A percentile compares a stretch with the other conserved stretches of the same genome.
Conservation (phyloP, 257 asterid species). For the Solanum chaucha region DNA sequence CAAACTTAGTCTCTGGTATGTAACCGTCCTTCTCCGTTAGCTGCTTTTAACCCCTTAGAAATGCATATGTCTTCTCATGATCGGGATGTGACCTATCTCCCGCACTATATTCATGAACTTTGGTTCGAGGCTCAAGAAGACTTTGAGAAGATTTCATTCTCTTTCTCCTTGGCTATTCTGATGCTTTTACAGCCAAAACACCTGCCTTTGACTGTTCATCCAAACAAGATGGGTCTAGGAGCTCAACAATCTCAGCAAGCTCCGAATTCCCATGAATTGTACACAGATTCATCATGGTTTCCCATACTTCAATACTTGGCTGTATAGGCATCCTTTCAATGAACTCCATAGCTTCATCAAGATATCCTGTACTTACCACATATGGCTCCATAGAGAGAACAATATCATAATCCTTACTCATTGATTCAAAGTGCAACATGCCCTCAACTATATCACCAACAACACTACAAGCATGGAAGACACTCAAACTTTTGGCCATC, state of each 20-base stretch:
- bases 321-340: constrained; percentile 54
- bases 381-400: constrained; percentile 65
- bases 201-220: constrained; percentile 63
- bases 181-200: constrained; percentile 38
- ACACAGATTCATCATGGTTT: constrained; percentile 46
- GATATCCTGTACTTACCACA: constrained; percentile 56
- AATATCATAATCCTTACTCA: constrained; percentile 51
- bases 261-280: constrained; percentile 64
- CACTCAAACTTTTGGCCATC: constrained; percentile 62
- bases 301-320: constrained; percentile 58
- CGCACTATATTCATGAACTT: constrained; percentile 62
- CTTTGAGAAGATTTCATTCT: constrained; percentile 37
- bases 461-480: constrained; percentile 54
- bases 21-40: constrained; percentile 74
- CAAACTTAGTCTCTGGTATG: constrained; percentile 55
- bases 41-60: constrained; percentile 56
- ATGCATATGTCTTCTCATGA: constrained; percentile 36
- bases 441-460: constrained; percentile 55
- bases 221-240: constrained; percentile 45
- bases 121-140: constrained; percentile 39
- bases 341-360: constrained; percentile 71
- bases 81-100: constrained; percentile 82
- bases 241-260: constrained; percentile 52
- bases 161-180: constrained; percentile 47
- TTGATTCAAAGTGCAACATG: constrained; percentile 61